Base-by-base conservation (phyloP, 2,329 filamentous ascomycete genomes). In the Phaeophleospora eucalypticola region DNA sequence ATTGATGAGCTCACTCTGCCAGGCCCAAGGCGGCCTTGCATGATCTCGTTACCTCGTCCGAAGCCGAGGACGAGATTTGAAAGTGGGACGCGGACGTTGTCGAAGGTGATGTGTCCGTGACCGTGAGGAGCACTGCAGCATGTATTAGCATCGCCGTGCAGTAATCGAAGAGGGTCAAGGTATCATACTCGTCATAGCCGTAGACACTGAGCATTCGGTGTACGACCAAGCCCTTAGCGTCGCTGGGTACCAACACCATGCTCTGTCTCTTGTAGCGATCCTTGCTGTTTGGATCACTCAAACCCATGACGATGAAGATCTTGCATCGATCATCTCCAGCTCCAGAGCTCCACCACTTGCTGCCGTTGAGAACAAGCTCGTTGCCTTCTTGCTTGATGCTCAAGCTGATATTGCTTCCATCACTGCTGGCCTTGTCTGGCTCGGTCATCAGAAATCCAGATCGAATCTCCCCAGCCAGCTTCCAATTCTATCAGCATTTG, bases 261-360 rank as follows among this genome's bases (percentile, higher is more conserved):
- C 89, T 95, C 71, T 98, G 93, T 66, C 96, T 91, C 64, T 80
- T 81, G 79, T 97, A 95, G 16, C 82, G 74, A 67, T 90, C 83
- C 54, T 77, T 71, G 75, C 94, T 86, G 58, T 74, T 73, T 41
- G 86, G 76, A 64, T 94, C 87, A 12, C 81, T 85, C 78, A 97
- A 95, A 71, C 89, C 93, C 87, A 98, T 95, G 60, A 95, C 89
- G 53, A 98, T 84, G 74, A 96, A 97, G 66, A 97, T 76, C 68
- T 86, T 79, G 77, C 93, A 97, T 60, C 91, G 81, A 47, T 86
- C 86, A 71, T 97, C 93, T 49, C 93, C 93, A 15, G 90, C 89
- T 57, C 93, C 93, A 54, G 88, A 95, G 18, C 88, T 95, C 93
- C 93, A 98, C 93, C 93, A 97, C 89, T 98, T 98, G 81, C 82